phyloP scores from a whole-genome alignment of 192 early-diverging fungal genomes.

The Kappamyces sp. region DNA sequence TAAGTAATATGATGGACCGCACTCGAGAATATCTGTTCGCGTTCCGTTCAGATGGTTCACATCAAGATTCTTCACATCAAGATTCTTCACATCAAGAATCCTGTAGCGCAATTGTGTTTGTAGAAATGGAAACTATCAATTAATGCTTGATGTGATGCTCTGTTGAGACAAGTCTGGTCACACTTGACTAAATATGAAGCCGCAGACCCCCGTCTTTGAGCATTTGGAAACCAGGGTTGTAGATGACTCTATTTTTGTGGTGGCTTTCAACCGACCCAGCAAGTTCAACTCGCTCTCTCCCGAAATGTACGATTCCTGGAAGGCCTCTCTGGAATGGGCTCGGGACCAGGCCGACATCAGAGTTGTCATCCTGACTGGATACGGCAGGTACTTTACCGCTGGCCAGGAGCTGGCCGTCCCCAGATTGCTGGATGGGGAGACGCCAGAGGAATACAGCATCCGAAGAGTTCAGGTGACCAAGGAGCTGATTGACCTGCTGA shows the following conservation, averaged over 20 bases:
- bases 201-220: too few species aligned
- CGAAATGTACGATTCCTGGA: conserved; percentile 44
- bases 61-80: too few species aligned
- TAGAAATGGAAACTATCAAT: too few species aligned
- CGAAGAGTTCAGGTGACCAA: conserved; percentile 24
- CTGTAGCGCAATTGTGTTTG: too few species aligned
- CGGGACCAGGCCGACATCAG: conserved; percentile 39
- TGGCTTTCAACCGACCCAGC: neutral
- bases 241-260: neutral
- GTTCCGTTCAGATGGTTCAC: too few species aligned
- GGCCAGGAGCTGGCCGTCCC: conserved; percentile 54
- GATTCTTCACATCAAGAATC: too few species aligned
- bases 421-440: neutral
- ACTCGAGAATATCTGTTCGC: too few species aligned
- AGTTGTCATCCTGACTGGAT: conserved; percentile 57
- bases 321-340: conserved; percentile 51
- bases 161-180: too few species aligned
- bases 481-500: conserved; percentile 37
- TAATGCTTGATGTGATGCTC: too few species aligned
- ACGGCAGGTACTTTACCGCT: conserved; percentile 58
- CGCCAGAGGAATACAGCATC: conserved; percentile 11
- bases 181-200: too few species aligned
- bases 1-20: too few species aligned
- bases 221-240: too few species aligned
- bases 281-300: neutral